phyloP scores from a whole-genome alignment of 495 filamentous ascomycete species.

The Talaromyces stipitatus region DNA sequence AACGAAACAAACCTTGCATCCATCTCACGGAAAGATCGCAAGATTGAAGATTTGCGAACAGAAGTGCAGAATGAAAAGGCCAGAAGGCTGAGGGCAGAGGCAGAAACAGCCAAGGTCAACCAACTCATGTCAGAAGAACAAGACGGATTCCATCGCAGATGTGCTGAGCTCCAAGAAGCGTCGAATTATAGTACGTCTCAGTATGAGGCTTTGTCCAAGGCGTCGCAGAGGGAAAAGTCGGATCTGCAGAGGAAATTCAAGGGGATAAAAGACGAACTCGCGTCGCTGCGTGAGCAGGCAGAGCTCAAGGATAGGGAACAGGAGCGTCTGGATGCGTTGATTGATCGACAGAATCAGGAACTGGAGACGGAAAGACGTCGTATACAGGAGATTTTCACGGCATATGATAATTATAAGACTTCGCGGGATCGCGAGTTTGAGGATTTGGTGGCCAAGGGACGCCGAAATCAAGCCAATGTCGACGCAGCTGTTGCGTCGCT shows the following conservation, averaged over 20 bases:
- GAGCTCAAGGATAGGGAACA: constrained; percentile 46
- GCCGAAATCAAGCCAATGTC: constrained; percentile 45
- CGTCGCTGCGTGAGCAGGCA: constrained; percentile 29
- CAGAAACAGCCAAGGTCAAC: constrained; percentile 52
- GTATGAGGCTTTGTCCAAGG: constrained; percentile 62
- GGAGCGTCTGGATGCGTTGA: constrained; percentile 53
- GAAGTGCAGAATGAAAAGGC: constrained; percentile 60
- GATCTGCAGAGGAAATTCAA: constrained; percentile 36
- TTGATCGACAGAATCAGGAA: constrained; percentile 63
- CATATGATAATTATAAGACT: constrained; percentile 56
- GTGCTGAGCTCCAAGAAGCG: constrained; percentile 54
- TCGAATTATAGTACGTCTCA: constrained; percentile 46
- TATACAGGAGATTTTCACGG: constrained; percentile 49
- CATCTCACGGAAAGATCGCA: constrained; percentile 69
- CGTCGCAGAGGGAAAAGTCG: constrained; percentile 48
- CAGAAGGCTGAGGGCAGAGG: constrained; percentile 56
- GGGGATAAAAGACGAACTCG: constrained; percentile 19
- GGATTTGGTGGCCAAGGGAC: constrained; percentile 48
- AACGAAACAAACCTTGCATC: constrained; percentile 68
- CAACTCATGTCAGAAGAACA: constrained; percentile 50
- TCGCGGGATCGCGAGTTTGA: constrained; percentile 53
- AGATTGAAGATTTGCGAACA: constrained; percentile 64
- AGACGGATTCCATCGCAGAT: constrained; percentile 47
- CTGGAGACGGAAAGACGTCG: constrained; percentile 48
- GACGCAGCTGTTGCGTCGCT: constrained; percentile 50